Conservation (phyloP, 257 asterid genomes). For the Cinchona pubescens region DNA sequence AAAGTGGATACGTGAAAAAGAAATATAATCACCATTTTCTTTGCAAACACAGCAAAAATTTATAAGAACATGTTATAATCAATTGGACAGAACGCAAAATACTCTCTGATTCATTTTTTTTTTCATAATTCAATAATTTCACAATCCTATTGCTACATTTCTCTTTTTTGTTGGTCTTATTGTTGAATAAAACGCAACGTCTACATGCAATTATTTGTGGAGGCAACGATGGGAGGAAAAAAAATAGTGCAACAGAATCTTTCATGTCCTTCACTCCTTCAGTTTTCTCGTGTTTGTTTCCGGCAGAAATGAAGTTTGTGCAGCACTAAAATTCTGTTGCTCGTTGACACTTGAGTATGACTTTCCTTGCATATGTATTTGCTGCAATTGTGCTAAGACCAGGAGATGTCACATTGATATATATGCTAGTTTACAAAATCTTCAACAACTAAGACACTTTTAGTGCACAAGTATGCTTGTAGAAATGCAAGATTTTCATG, state of each 20-base stretch:
- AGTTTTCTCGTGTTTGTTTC: neutral
- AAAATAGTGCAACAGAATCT: neutral
- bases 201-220: neutral
- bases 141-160: neutral
- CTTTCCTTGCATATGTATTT: neutral
- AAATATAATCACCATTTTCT: neutral
- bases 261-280: neutral
- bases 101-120: neutral
- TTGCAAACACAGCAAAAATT: neutral
- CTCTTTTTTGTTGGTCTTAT: neutral
- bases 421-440: neutral
- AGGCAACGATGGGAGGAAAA: neutral
- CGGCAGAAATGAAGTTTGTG: neutral
- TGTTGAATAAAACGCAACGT: neutral
- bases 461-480: neutral
- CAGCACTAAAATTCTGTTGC: neutral
- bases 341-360: neutral
- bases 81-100: neutral
- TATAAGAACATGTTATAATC: neutral
- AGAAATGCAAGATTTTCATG: too few relatives aligned
- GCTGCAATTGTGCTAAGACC: neutral
- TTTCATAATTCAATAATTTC: neutral
- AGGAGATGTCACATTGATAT: neutral
- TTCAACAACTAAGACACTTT: neutral
- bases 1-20: neutral